These are phyloP conservation scores for Penicillium herquei DNA, from an alignment of 495 filamentous ascomycete genomes.

Conservation along the genomic window DNA sequence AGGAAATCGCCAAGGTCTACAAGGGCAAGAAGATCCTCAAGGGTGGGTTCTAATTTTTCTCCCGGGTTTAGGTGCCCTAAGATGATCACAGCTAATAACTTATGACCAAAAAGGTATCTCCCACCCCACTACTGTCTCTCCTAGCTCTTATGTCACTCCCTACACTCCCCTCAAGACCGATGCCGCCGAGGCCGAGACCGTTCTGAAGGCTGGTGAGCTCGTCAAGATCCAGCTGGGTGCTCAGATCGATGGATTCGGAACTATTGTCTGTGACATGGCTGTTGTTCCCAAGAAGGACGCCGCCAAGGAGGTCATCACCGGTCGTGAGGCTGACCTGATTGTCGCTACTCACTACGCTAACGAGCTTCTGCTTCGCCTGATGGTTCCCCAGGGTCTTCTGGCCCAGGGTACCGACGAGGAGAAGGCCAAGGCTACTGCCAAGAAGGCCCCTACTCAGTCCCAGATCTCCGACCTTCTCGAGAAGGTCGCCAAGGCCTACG, in stretches of 20 bases:
- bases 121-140: constrained; percentile 95
- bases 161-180: constrained; percentile 91
- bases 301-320: constrained; percentile 58
- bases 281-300: constrained; percentile 61
- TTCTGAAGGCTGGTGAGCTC: constrained; percentile 78
- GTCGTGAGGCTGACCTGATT: constrained; percentile 79
- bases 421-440: constrained; percentile 83
- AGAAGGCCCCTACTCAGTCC: constrained; percentile 75
- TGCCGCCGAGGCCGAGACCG: constrained; percentile 72
- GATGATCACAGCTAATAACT: no score
- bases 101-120: constrained; percentile 60
- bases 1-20: constrained; percentile 93
- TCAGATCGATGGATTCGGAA: constrained; percentile 95
- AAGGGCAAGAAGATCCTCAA: constrained; percentile 96
- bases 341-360: constrained; percentile 93
- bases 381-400: constrained; percentile 83
- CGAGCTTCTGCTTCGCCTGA: constrained; percentile 85
- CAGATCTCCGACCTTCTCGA: constrained; percentile 84
- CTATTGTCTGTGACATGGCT: constrained; percentile 93
- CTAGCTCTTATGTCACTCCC: constrained; percentile 89
- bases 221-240: constrained; percentile 97
- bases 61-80: neutral
- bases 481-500: constrained; percentile 88
- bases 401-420: constrained; percentile 86
- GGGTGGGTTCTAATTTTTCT: constrained; percentile 50